phyloP scores from a whole-genome alignment of 495 filamentous ascomycete genomes.

The Aspergillus wentii region DNA sequence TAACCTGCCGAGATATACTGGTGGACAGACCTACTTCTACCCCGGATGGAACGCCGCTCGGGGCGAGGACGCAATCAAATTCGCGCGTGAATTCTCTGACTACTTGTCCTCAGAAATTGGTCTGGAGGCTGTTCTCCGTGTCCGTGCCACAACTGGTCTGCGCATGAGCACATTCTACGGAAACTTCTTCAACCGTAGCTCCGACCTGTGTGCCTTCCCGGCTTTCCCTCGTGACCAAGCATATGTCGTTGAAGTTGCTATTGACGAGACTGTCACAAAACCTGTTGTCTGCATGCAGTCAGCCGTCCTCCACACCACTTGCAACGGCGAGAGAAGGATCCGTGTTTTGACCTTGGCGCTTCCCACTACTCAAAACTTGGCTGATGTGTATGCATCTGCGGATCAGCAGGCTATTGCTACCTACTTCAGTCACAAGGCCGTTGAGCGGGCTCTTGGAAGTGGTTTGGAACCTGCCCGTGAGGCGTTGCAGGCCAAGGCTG shows the following conservation, averaged over 20 bases:
- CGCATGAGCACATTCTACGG: slow-evolving; percentile 98
- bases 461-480: slow-evolving; percentile 90
- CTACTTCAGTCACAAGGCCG: slow-evolving; percentile 96
- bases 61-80: slow-evolving; percentile 93
- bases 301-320: slow-evolving; percentile 96
- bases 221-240: slow-evolving; percentile 96
- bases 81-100: slow-evolving; percentile 93
- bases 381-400: slow-evolving; percentile 90
- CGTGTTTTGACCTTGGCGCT: slow-evolving; percentile 90
- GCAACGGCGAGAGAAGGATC: slow-evolving; percentile 93
- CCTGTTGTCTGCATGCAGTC: slow-evolving; percentile 92
- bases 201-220: slow-evolving; percentile 94
- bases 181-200: slow-evolving; percentile 98
- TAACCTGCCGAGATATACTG: slow-evolving; percentile 92
- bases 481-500: slow-evolving; percentile 79
- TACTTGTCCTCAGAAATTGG: slow-evolving; percentile 94
- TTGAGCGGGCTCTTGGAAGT: slow-evolving; percentile 79
- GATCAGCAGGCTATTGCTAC: slow-evolving; percentile 90
- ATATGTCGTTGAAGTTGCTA: slow-evolving; percentile 98
- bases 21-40: slow-evolving; percentile 98
- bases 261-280: slow-evolving; percentile 91
- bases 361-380: slow-evolving; percentile 84
- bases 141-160: slow-evolving; percentile 89
- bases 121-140: slow-evolving; percentile 90
- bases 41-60: slow-evolving; percentile 95